A percentile compares a stretch with the other conserved stretches of the same genome.
These are phyloP conservation scores for Backusella morwellensis DNA, from an alignment of 192 early-diverging fungal genomes.

Conservation along the genomic window DNA sequence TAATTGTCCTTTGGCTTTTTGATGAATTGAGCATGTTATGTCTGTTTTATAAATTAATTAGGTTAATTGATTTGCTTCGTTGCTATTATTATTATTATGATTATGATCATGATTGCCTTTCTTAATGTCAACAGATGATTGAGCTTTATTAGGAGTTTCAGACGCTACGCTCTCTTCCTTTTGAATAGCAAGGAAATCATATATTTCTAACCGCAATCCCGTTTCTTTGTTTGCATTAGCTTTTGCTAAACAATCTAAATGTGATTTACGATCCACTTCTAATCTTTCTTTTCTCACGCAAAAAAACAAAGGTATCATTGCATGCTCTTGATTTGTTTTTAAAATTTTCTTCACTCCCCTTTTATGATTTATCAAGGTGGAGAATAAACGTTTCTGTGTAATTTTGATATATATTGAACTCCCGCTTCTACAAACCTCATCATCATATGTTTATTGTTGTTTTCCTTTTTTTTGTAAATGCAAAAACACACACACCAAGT, in stretches of 20 bases:
- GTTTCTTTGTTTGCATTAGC: conserved; percentile 20
- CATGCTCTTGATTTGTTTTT: background rate
- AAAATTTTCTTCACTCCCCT: background rate
- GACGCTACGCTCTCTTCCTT: conserved; percentile 11
- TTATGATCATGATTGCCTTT: conserved; percentile 18
- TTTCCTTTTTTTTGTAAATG: background rate
- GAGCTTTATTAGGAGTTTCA: conserved; percentile 22
- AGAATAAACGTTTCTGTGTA: background rate
- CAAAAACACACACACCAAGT: background rate
- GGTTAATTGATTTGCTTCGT: background rate
- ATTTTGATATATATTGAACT: background rate
- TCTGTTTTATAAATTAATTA: background rate
- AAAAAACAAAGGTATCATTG: background rate
- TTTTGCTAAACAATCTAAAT: conserved; percentile 18
- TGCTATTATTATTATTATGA: background rate
- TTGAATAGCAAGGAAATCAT: conserved; percentile 27
- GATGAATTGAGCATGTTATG: background rate
- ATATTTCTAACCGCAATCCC: conserved; percentile 26
- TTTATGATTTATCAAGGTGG: background rate
- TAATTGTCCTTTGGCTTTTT: conserved; percentile 9
- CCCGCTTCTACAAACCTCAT: background rate
- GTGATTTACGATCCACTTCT: conserved; percentile 29
- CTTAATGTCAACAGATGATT: conserved; percentile 14
- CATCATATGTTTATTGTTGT: background rate
- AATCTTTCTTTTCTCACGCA: background rate